A percentile compares a stretch with the other conserved stretches of the same genome.
Evolutionary conservation across 2,329 filamentous ascomycete species (phyloP).

Genomic region (Colletotrichum sp.): DNA sequence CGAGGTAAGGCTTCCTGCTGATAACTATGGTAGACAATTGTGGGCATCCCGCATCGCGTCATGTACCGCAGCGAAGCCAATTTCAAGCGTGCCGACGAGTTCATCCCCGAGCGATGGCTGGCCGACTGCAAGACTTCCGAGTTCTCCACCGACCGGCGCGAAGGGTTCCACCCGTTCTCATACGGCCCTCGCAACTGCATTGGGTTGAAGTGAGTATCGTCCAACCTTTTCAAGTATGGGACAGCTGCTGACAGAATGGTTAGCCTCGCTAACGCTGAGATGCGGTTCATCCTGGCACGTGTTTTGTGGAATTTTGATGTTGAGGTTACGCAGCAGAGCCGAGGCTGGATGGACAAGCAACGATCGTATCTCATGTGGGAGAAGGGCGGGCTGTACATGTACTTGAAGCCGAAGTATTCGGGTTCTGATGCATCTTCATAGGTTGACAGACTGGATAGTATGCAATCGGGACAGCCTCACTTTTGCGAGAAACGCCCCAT

Average conservation of each 20-base stretch:
- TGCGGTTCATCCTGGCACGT: neutral
- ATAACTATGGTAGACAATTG: neutral
- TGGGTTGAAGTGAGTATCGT: neutral
- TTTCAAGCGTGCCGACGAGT: neutral
- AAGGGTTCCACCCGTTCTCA: neutral
- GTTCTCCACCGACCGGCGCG: neutral
- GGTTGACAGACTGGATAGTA: neutral
- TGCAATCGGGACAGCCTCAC: neutral
- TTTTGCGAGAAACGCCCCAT: fast-evolving
- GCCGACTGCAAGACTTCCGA: neutral
- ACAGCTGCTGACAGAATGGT: neutral
- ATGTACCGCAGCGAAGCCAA: neutral
- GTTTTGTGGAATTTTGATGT: neutral
- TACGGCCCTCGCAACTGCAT: neutral
- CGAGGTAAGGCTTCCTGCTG: neutral
- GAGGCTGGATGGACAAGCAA: neutral
- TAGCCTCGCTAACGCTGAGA: neutral
- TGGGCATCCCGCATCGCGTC: neutral
- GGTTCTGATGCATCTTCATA: neutral
- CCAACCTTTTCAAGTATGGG: neutral
- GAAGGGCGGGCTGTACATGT: neutral
- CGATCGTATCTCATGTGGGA: neutral
- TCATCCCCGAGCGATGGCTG: neutral
- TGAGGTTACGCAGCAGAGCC: neutral
- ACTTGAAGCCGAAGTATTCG: neutral